Percentiles rank a stretch among this genome's conserved stretches.
Conservation (phyloP, 345 rosid species). For the Gossypium stocksii region DNA sequence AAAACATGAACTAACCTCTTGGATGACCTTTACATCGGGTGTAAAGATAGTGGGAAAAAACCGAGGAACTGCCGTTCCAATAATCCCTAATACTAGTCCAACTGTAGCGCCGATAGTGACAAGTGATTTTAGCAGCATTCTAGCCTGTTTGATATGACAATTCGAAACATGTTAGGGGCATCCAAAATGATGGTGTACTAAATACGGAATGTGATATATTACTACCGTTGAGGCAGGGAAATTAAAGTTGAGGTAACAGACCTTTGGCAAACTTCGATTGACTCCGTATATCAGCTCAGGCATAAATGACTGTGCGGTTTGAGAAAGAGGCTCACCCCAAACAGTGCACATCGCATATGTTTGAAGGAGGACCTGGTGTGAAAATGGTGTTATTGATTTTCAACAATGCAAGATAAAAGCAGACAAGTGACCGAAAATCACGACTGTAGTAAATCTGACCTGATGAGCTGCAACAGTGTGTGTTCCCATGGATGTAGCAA, state of each 20-base stretch:
- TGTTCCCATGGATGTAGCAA: slow-evolving; percentile 86
- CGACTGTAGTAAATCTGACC: slow-evolving; percentile 32
- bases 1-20: slow-evolving; percentile 42
- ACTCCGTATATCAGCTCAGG: slow-evolving; percentile 77
- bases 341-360: slow-evolving; percentile 56
- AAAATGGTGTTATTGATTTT: slow-evolving; percentile 1
- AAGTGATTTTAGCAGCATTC: slow-evolving; percentile 74
- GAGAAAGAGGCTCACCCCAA: slow-evolving; percentile 89
- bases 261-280: slow-evolving; percentile 60
- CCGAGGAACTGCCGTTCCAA: slow-evolving; percentile 66
- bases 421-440: neutral
- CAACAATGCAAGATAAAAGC: slow-evolving; percentile 10
- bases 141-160: slow-evolving; percentile 49
- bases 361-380: slow-evolving; percentile 69
- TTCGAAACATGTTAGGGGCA: slow-evolving; percentile 10
- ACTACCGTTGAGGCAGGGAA: slow-evolving; percentile 6
- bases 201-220: neutral
- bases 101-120: slow-evolving; percentile 55
- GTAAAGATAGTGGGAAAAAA: slow-evolving; percentile 71
- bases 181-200: neutral
- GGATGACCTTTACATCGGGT: slow-evolving; percentile 49
- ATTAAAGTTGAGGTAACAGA: slow-evolving; percentile 18
- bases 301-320: slow-evolving; percentile 93
- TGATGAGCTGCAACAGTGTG: slow-evolving; percentile 81
- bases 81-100: slow-evolving; percentile 51